Percentiles rank a stretch among this genome's conserved stretches.
phyloP scores from a whole-genome alignment of 345 rosid species.

The Melaleuca quinquenervia region DNA sequence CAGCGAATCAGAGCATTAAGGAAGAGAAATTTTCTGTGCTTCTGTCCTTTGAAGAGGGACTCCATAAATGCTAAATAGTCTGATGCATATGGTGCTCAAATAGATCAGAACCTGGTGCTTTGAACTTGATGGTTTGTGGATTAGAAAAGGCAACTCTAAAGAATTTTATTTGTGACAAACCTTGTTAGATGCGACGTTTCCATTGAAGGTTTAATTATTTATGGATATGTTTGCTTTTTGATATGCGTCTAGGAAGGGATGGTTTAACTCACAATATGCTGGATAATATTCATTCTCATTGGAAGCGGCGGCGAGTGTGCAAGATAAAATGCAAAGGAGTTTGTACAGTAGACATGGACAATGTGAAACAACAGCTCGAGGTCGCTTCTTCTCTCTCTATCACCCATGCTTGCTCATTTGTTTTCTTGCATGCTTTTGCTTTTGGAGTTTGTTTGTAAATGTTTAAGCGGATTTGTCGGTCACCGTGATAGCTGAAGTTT shows the following conservation, averaged over 20 bases:
- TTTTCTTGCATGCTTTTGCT: neutral
- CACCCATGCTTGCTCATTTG: neutral
- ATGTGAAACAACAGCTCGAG: slow-evolving; percentile 84
- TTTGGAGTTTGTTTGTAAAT: neutral
- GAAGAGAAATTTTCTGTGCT: neutral
- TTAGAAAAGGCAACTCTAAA: neutral
- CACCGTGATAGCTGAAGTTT: neutral
- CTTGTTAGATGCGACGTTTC: neutral
- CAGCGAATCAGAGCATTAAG: neutral
- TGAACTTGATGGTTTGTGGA: neutral
- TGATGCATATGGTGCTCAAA: neutral
- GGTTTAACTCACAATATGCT: slow-evolving; percentile 95
- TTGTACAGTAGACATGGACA: slow-evolving; percentile 91
- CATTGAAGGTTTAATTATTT: neutral
- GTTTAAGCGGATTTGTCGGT: neutral
- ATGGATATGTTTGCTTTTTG: neutral
- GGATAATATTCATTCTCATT: slow-evolving; percentile 78
- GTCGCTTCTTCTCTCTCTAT: slow-evolving; percentile 11
- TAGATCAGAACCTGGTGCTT: neutral
- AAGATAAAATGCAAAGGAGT: slow-evolving; percentile 93
- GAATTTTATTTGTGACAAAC: neutral
- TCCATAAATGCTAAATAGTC: neutral
- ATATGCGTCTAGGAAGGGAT: slow-evolving; percentile 69
- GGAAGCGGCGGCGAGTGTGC: slow-evolving; percentile 85
- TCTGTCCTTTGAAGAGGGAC: neutral